Evolutionary conservation across 305 asterid genomes (phyloP).

Genomic region (Ajuga reptans): DNA sequence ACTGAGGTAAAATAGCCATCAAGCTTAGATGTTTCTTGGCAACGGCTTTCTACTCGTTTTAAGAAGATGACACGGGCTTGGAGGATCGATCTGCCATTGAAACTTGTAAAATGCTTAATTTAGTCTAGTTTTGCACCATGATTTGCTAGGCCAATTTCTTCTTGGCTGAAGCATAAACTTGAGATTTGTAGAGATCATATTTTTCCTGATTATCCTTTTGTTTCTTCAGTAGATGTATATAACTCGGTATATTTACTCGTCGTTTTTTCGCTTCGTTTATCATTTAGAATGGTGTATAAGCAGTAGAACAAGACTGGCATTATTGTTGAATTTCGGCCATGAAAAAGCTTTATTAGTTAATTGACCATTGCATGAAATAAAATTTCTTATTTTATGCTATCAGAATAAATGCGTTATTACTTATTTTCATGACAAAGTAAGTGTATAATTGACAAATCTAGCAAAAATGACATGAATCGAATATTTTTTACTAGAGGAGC

Average conservation of each 20-base stretch:
- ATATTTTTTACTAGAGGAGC: too few relatives aligned
- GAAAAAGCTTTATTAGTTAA: too few relatives aligned
- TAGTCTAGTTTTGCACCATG: neutral
- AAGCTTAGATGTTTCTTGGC: neutral
- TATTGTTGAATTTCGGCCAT: neutral
- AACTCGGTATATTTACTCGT: neutral
- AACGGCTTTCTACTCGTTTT: neutral
- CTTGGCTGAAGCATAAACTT: constrained; percentile 1
- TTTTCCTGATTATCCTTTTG: neutral
- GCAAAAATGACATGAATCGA: too few relatives aligned
- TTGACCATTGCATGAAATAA: too few relatives aligned
- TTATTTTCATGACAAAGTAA: too few relatives aligned
- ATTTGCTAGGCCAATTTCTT: constrained; percentile 23
- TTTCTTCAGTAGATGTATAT: constrained; percentile 22
- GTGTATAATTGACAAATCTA: neutral
- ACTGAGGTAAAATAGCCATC: constrained; percentile 20
- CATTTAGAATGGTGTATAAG: neutral
- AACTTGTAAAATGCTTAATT: neutral
- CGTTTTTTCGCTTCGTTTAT: neutral
- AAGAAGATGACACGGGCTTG: neutral
- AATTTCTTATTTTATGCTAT: too few relatives aligned
- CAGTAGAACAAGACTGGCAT: neutral
- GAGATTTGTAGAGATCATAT: too few relatives aligned
- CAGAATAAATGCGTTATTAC: too few relatives aligned
- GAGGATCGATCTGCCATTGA: neutral